Conservation (phyloP, 2,329 filamentous ascomycete species). For the Colletotrichum camelliae region DNA sequence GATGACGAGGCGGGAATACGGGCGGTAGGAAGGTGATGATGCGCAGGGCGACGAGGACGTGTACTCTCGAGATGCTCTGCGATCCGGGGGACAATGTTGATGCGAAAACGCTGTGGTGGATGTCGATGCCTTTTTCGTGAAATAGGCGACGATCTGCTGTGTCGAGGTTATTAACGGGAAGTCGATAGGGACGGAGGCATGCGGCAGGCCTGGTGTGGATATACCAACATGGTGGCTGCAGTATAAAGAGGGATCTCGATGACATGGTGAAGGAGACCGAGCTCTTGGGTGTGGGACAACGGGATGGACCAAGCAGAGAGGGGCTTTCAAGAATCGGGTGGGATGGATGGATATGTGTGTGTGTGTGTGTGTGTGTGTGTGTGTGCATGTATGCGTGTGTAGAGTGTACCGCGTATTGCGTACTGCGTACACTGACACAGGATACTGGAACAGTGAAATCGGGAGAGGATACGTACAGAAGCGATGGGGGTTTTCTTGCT, state of each 20-base stretch:
- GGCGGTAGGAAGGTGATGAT: not conserved
- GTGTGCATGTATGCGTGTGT: not conserved
- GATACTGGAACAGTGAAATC: not conserved
- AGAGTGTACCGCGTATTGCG: not conserved
- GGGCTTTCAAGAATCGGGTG: slow-evolving; percentile 19
- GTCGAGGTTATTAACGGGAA: not conserved
- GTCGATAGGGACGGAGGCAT: not conserved
- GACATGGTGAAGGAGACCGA: slow-evolving; percentile 24
- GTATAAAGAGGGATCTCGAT: slow-evolving; percentile 22
- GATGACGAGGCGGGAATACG: not conserved
- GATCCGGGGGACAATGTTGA: not conserved
- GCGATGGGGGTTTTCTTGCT: not conserved
- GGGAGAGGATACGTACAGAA: slow-evolving; percentile 19
- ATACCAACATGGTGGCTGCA: slow-evolving; percentile 20
- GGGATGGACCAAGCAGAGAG: slow-evolving; percentile 21
- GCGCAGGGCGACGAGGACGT: not conserved
- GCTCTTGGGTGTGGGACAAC: slow-evolving; percentile 24
- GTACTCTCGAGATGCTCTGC: not conserved
- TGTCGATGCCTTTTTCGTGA: not conserved
- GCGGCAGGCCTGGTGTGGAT: slow-evolving; percentile 20
- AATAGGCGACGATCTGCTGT: not conserved
- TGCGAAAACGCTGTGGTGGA: not conserved
- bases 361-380: not conserved
- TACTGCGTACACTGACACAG: not conserved
- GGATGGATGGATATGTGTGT: not conserved